Conservation (phyloP, 805 yeast species). For the Metschnikowia chrysomelidarum region DNA sequence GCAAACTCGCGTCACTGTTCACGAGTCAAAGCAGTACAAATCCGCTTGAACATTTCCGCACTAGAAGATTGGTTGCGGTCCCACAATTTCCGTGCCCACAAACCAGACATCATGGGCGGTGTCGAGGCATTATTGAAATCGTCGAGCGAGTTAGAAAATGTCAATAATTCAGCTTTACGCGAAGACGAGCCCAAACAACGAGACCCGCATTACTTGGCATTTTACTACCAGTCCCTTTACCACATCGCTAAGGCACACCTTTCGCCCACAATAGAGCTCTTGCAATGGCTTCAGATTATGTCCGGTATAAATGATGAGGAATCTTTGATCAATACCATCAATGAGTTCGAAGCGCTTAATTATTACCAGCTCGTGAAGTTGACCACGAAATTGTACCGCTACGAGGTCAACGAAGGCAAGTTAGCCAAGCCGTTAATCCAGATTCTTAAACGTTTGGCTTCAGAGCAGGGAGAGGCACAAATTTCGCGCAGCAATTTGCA, state of each 20-base stretch:
- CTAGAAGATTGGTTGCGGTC: conserved; percentile 92
- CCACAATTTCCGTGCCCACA: conserved; percentile 49
- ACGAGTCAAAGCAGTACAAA: conserved; percentile 84
- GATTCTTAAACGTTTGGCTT: conserved; percentile 29
- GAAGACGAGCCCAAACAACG: conserved; percentile 20
- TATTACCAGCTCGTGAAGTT: conserved; percentile 69
- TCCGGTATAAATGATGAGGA: conserved; percentile 68
- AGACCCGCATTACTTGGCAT: conserved; percentile 50
- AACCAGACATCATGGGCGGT: conserved; percentile 34
- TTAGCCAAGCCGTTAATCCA: conserved; percentile 43
- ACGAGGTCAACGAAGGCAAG: conserved; percentile 78
- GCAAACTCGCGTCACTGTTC: conserved; percentile 68
- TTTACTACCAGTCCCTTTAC: conserved; percentile 63
- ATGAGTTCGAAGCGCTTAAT: conserved; percentile 55
- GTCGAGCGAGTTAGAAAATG: not conserved
- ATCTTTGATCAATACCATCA: conserved; percentile 51
- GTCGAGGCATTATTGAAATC: conserved; percentile 21
- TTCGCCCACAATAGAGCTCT: conserved; percentile 69
- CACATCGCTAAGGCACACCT: conserved; percentile 66
- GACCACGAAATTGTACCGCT: conserved; percentile 66
- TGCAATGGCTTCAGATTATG: conserved; percentile 90
- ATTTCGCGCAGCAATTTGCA: conserved; percentile 26
- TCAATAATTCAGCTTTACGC: conserved; percentile 25
- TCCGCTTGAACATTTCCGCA: conserved; percentile 79
- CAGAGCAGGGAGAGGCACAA: conserved; percentile 40